Base-by-base conservation (phyloP, 805 yeast species). In the Starmerella bombicola region DNA sequence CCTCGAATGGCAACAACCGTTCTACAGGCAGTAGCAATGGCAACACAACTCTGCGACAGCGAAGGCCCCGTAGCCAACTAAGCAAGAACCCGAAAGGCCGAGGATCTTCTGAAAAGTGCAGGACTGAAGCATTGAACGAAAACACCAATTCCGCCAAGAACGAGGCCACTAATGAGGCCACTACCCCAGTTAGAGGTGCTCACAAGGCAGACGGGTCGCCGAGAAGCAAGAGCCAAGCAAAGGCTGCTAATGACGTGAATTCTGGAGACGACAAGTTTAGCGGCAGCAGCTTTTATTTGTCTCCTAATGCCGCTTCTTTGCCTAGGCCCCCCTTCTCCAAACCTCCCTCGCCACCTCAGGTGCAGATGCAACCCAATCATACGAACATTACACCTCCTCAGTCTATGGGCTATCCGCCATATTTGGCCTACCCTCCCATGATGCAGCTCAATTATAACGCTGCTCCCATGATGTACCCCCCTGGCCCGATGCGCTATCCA, bases 241-340 rank as follows among this genome's bases (percentile, higher is more conserved):
- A n/a, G 21, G 26, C 2, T 29, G 13, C 10, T 15, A n/a, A 29
- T 15, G 34, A 15, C 15, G 29, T 25, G 22, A 9, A 10, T 24
- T 5, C 18, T 2, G 33, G 30, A 10, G 33, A 24, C 16, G 41
- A 28, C 21, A 42, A 40, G 31, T 47, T 34, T 38, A 41, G 49
- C 32, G 57, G 57, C 10, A 46, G 51, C 40, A 45, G 46, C 17
- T 53, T 53, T 49, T 46, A 52, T 33, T 35, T 43, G 12, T 49
- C 55, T n/a, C 57, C 57, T n/a, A 53, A 44, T 15, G 53, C 55
- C 4, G 42, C 49, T 17, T 33, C 51, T 21, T 41, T 54, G 17
- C 56, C 55, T 8, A 44, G 49, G 8, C 55, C 78, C 4, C 43
- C 49, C 13, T 50, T 50, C 40, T 30, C 36, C 13, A 35, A 30